Evolutionary conservation across 2,329 filamentous ascomycete genomes (phyloP), one percentile per base, ranked within the genome.

Genomic region (Metarhizium anisopliae): DNA sequence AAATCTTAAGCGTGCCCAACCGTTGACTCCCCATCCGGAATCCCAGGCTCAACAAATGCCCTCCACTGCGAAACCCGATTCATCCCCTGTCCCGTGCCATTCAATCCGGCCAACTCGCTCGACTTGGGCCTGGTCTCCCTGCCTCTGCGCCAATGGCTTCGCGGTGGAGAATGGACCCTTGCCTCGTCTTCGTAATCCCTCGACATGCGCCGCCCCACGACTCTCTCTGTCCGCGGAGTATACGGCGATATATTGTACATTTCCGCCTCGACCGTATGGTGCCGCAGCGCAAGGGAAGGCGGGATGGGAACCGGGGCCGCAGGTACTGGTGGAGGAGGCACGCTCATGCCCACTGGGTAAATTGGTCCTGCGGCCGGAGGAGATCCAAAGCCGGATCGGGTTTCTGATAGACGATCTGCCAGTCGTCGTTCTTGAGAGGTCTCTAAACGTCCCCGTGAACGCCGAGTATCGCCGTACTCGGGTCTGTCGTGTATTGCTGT

Each of bases 361-460:
- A 70, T 64, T 10, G 68, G 66, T 55, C 69, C 67, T 25, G 67
- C 63, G 66, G 72, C 70, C 2, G 67, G 61, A 55, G 71, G 67
- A 10, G 68, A 64, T 3, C 65, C 62, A 53, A 63, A 65, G 59
- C 54, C 53, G 38, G 60, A 60, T 20, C 75, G 72, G 54, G 67
- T 68, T 53, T 78, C 78, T 18, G 76, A 69, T 58, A 81, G 76
- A 10, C 79, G 72, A 45, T 77, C 77, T 3, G 77, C 79, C 10
- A 80, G 70, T 25, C 78, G 74, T 49, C 74, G 73, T 55, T 81
- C 77, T 63, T 77, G 70, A 3, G 77, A 77, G 18, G 32, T 47
- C 16, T 66, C 70, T 8, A 68, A 70, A 25, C 74, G 69, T 13
- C 71, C 74, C 50, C 77, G 71, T 8, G 71, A 71, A 36, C 73